phyloP scores from a whole-genome alignment of 2,329 filamentous ascomycete species.

The Macrophomina pseudophaseolina region DNA sequence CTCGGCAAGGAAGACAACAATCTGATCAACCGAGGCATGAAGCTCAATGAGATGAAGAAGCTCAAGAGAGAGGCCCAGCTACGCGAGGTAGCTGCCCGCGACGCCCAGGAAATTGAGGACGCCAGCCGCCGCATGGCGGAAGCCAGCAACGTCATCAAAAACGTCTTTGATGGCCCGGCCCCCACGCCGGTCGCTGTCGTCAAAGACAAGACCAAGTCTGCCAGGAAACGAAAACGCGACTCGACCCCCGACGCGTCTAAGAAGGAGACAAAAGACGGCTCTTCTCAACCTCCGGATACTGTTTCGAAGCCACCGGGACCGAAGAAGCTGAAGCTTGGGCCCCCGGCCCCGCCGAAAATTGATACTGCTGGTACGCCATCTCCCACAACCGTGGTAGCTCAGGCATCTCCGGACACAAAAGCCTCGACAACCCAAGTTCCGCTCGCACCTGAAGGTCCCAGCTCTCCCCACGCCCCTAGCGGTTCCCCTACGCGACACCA shows the following conservation, averaged over 20 bases:
- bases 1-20: conserved; percentile 66
- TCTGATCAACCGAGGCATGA: conserved; percentile 75
- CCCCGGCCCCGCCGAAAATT: conserved; percentile 29
- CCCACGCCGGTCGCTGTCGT: conserved; percentile 16
- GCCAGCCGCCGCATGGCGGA: conserved; percentile 41
- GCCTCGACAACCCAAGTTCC: conserved; percentile 46
- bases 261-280: conserved; percentile 18
- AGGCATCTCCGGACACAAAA: conserved; percentile 30
- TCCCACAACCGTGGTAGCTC: conserved; percentile 20
- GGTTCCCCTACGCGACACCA: conserved; percentile 12
- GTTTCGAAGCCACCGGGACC: conserved; percentile 35
- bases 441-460: conserved; percentile 51
- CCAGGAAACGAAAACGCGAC: conserved; percentile 63
- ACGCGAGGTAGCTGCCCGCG: conserved; percentile 55
- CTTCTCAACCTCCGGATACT: conserved; percentile 31
- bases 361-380: conserved; percentile 27
- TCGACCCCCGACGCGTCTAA: conserved; percentile 44
- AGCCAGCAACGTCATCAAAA: conserved; percentile 26
- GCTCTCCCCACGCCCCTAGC: conserved; percentile 26
- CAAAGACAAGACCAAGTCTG: conserved; percentile 29
- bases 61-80: conserved; percentile 67
- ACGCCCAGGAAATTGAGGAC: conserved; percentile 44
- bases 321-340: conserved; percentile 35
- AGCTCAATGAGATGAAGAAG: conserved; percentile 78
- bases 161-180: conserved; percentile 20